Percentiles rank a stretch among this genome's conserved stretches.
Conservation (phyloP, 805 yeast species). For the Lachancea thermotolerans region DNA sequence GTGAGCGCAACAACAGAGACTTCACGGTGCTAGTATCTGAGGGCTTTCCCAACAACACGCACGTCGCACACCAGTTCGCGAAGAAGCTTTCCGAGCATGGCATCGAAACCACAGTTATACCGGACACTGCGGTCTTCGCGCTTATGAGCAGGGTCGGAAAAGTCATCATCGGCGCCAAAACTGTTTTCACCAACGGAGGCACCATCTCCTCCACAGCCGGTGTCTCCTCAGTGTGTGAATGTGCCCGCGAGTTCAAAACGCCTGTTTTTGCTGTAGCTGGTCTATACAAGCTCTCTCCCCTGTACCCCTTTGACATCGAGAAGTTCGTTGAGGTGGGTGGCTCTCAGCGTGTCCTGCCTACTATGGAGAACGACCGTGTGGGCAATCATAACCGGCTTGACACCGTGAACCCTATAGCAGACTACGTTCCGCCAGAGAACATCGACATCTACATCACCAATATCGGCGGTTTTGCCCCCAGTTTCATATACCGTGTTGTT, state of each 20-base stretch:
- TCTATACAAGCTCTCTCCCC: slow-evolving; percentile 83
- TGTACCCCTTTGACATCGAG: slow-evolving; percentile 84
- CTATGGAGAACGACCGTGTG: slow-evolving; percentile 64
- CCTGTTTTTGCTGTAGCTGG: slow-evolving; percentile 97
- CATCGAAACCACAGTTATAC: slow-evolving; percentile 83
- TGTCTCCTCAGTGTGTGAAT: slow-evolving; percentile 86
- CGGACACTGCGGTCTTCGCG: slow-evolving; percentile 89
- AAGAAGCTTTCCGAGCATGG: slow-evolving; percentile 73
- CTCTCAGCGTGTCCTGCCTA: slow-evolving; percentile 38
- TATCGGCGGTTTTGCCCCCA: slow-evolving; percentile 94
- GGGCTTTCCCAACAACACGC: slow-evolving; percentile 82
- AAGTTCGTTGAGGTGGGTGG: slow-evolving; percentile 86
- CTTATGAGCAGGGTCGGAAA: slow-evolving; percentile 97
- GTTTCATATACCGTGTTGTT: slow-evolving; percentile 90
- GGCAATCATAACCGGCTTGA: slow-evolving; percentile 50
- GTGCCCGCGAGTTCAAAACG: slow-evolving; percentile 92
- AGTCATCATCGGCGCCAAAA: slow-evolving; percentile 84
- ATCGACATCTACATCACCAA: slow-evolving; percentile 93
- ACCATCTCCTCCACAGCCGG: slow-evolving; percentile 84
- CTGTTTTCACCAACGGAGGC: slow-evolving; percentile 96
- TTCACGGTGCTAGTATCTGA: slow-evolving; percentile 92
- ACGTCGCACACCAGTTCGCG: slow-evolving; percentile 71
- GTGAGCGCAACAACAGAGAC: slow-evolving; percentile 65
- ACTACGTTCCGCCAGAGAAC: slow-evolving; percentile 88
- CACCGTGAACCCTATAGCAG: slow-evolving; percentile 75